Conservation (phyloP, 2,329 filamentous ascomycete species). For the Chaetomiaceae sp. region DNA sequence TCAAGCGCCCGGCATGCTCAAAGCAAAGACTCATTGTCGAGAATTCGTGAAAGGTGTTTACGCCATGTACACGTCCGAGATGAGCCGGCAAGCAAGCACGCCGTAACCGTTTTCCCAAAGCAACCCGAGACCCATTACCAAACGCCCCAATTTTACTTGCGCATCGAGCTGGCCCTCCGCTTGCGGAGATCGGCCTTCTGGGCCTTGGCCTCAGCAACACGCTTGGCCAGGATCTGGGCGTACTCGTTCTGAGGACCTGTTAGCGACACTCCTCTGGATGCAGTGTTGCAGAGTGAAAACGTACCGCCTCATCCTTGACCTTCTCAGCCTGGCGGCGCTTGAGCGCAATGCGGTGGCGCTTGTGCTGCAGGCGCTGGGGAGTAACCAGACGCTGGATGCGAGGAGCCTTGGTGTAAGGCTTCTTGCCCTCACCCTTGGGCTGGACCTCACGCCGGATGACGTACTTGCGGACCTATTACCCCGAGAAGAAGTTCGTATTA, state of each 20-base stretch:
- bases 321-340: slow-evolving; percentile 97
- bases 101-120: slow-evolving; percentile 30
- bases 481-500: slow-evolving; percentile 40
- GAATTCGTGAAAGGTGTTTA: slow-evolving; percentile 26
- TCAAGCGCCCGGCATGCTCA: slow-evolving; percentile 17
- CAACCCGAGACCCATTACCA: slow-evolving; percentile 29
- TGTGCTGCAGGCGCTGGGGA: slow-evolving; percentile 99
- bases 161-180: slow-evolving; percentile 93
- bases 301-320: slow-evolving; percentile 97
- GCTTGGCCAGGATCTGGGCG: slow-evolving; percentile 91
- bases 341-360: slow-evolving; percentile 95
- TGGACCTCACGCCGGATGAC: slow-evolving; percentile 98
- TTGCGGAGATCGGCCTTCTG: slow-evolving; percentile 92
- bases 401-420: slow-evolving; percentile 99
- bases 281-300: neutral
- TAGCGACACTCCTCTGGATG: slow-evolving; percentile 28
- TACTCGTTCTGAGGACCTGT: slow-evolving; percentile 79
- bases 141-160: slow-evolving; percentile 61
- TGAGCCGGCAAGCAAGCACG: slow-evolving; percentile 28
- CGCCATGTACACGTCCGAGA: slow-evolving; percentile 29
- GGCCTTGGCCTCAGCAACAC: slow-evolving; percentile 92
- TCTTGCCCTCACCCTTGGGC: slow-evolving; percentile 96
- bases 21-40: slow-evolving; percentile 26
- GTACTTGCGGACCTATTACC: slow-evolving; percentile 89
- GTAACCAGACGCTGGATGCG: slow-evolving; percentile 99